Conservation (phyloP, 192 early-diverging fungal genomes). For the Paraglomus occultum region DNA sequence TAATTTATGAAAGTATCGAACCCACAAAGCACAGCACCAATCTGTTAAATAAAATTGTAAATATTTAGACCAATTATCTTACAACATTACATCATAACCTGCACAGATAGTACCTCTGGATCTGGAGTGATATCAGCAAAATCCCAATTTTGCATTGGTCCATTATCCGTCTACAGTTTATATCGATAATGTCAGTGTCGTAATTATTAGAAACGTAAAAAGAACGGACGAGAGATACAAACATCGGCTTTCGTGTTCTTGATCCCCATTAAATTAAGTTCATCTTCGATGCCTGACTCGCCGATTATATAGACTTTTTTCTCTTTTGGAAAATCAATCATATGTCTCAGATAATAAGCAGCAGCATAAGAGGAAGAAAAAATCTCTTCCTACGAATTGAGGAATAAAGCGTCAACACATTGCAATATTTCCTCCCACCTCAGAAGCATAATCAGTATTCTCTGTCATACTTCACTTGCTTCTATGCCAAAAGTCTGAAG, state of each 20-base stretch:
- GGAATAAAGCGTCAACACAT: neutral
- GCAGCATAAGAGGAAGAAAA: constrained; percentile 92
- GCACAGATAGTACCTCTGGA: constrained; percentile 35
- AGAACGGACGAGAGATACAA: neutral
- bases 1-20: constrained; percentile 94
- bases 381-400: constrained; percentile 70
- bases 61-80: neutral
- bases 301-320: constrained; percentile 94
- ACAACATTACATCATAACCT: neutral
- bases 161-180: constrained; percentile 35
- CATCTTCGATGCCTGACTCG: constrained; percentile 81
- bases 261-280: constrained; percentile 82
- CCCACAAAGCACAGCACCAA: constrained; percentile 93
- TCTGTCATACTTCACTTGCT: constrained; percentile 57
- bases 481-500: constrained; percentile 79
- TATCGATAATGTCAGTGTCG: constrained; percentile 25
- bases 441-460: neutral
- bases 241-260: constrained; percentile 42
- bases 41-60: constrained; percentile 19
- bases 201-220: too few species aligned
- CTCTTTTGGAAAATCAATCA: constrained; percentile 76
- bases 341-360: constrained; percentile 85
- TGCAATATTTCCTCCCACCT: neutral
- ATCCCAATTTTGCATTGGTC: constrained; percentile 49
- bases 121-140: constrained; percentile 60